Conservation (phyloP, 441 rosid genomes). For the Metrosideros polymorpha region DNA sequence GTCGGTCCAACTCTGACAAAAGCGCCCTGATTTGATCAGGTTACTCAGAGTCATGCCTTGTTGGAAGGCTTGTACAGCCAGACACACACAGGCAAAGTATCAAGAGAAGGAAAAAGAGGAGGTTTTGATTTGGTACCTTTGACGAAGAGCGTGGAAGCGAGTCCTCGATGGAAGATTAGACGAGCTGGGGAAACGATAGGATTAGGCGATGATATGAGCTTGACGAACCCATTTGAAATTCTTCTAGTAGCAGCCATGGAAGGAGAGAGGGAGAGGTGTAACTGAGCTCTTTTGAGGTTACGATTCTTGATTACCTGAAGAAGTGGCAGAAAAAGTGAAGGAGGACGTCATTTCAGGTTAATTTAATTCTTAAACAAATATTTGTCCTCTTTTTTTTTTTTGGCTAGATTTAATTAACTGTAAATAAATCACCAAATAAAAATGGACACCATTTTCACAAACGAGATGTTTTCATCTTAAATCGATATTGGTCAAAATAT, state of each 20-base stretch:
- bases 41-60: not conserved
- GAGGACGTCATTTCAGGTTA: not conserved
- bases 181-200: not conserved
- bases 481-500: not conserved
- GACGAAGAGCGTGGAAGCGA: constrained; percentile 24
- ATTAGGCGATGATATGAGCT: not conserved
- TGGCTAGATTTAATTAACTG: not conserved
- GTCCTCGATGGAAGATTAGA: constrained; percentile 14
- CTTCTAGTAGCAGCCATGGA: constrained; percentile 14
- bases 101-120: not conserved
- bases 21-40: not conserved
- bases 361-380: not conserved
- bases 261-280: not conserved
- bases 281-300: not conserved
- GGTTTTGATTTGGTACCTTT: constrained; percentile 12
- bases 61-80: not conserved
- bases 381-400: not conserved
- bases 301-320: not conserved
- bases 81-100: not conserved
- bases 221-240: not conserved
- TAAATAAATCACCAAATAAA: not conserved
- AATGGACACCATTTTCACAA: not conserved
- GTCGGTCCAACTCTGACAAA: not conserved
- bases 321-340: not conserved
- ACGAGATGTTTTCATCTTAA: too few relatives aligned